A percentile compares a stretch with the other conserved stretches of the same genome.
Conservation (phyloP, 2,329 filamentous ascomycete genomes). For the Penicillium aurantiogriseum region DNA sequence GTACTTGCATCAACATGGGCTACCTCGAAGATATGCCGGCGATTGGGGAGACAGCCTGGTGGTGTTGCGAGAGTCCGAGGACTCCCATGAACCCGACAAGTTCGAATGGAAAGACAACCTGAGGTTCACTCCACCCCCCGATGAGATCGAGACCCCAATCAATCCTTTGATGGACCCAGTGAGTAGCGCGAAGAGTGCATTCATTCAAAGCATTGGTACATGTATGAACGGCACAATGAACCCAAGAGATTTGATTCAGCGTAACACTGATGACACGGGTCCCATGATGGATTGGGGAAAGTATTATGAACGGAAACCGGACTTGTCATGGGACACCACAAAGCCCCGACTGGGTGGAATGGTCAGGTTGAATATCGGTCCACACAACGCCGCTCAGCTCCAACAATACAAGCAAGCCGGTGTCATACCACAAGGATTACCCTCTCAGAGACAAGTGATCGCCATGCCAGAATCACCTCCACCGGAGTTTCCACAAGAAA, state of each 20-base stretch:
- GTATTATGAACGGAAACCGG: neutral
- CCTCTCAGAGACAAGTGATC: neutral
- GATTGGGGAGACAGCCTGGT: conserved; percentile 34
- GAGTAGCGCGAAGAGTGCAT: neutral
- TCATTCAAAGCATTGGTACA: neutral
- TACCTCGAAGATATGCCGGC: conserved; percentile 33
- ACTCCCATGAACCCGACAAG: conserved; percentile 7
- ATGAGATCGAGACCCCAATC: neutral
- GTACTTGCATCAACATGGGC: conserved; percentile 30
- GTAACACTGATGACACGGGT: neutral
- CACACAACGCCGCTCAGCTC: neutral
- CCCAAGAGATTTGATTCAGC: neutral
- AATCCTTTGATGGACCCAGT: neutral
- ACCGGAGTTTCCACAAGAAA: neutral
- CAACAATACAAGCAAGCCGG: neutral
- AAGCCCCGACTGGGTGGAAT: neutral
- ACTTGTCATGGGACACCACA: neutral
- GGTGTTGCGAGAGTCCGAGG: conserved; percentile 10
- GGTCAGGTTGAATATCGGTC: neutral
- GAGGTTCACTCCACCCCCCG: neutral
- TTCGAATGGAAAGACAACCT: conserved; percentile 20
- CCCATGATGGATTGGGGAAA: conserved; percentile 1
- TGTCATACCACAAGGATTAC: neutral
- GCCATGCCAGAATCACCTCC: neutral
- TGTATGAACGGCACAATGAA: neutral